Conservation (phyloP, 2,329 filamentous ascomycete genomes). For the Hymenotorrendiella dingleyae region DNA sequence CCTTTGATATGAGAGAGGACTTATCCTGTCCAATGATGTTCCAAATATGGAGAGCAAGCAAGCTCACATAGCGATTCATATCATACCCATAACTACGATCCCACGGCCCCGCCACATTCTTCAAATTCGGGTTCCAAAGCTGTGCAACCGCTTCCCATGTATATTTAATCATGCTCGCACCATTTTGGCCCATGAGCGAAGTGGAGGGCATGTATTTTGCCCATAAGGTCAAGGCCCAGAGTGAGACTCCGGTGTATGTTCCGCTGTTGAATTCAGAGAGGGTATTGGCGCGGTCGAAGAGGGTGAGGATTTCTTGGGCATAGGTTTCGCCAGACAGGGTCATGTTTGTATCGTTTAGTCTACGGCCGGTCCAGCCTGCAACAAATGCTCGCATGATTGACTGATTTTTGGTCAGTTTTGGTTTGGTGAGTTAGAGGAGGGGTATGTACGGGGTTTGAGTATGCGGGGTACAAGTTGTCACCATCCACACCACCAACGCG, state of each 20-base stretch:
- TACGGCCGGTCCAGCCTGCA: slow-evolving; percentile 51
- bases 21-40: slow-evolving; percentile 43
- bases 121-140: slow-evolving; percentile 53
- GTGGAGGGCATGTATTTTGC: slow-evolving; percentile 50
- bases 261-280: slow-evolving; percentile 50
- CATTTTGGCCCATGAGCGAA: slow-evolving; percentile 48
- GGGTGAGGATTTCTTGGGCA: slow-evolving; percentile 47
- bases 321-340: slow-evolving; percentile 50
- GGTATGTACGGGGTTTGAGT: slow-evolving; percentile 47
- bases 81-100: slow-evolving; percentile 58
- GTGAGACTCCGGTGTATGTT: slow-evolving; percentile 57
- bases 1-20: slow-evolving; percentile 20
- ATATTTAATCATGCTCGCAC: slow-evolving; percentile 43
- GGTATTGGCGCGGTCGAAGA: slow-evolving; percentile 50
- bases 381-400: slow-evolving; percentile 57
- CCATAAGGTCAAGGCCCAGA: slow-evolving; percentile 54
- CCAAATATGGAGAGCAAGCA: slow-evolving; percentile 56
- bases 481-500: slow-evolving; percentile 52
- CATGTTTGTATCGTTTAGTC: slow-evolving; percentile 51
- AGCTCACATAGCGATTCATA: slow-evolving; percentile 55
- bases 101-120: slow-evolving; percentile 59
- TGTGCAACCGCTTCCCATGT: slow-evolving; percentile 47
- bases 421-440: background rate
- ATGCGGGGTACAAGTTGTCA: slow-evolving; percentile 57
- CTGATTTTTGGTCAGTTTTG: slow-evolving; percentile 9